Evolutionary conservation across 768 basidiomycete species (phyloP), one percentile per base, ranked within the genome.

Genomic region (Galerina sulciceps): DNA sequence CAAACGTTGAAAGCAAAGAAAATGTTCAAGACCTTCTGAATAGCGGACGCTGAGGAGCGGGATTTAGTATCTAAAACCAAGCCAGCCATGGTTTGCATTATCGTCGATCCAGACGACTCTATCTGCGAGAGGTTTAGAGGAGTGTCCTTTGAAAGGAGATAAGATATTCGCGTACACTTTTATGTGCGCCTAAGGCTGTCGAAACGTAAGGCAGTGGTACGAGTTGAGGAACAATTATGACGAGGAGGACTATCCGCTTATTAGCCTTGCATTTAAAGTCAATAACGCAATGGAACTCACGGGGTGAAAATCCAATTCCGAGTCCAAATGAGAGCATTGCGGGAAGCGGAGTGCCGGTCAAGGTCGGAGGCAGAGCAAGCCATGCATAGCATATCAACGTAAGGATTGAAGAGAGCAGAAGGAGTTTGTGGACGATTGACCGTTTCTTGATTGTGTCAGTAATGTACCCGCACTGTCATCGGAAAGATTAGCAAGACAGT

Each of bases 151-250:
- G 18, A 4, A 18, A 6, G 40, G 23, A 37, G 22, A 49, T 10
- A 18, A 15, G 35, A 4, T 10, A 44, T 6, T 18, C 6, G 40
- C 59, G 31, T 46, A 60, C 59, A 37, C 59, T 60, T 51, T 60
- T 60, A 31, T 60, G 59, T 10, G 59, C 59, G 17, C 59, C 59
- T 6, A 60, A 46, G 31, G 59, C 59, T 31, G 59, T 60, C 18
- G 59, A 60, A 10, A 60, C 59, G n/a, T 60, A 60, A 14, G 18
- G 53, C 15, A 55, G n/a, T 1, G 59, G 59, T 6, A 60, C 59
- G 20, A 60, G 42, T n/a, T 60, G 59, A 13, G 59, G 59, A 3
- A 60, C 59, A 36, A 60, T 60, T 6, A 60, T 60, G 48, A 60
- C 59, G 17, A 60, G 48, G 4, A 60, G 47, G 13, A 60, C 59